A percentile compares a stretch with the other conserved stretches of the same genome.
phyloP scores from a whole-genome alignment of 2,329 filamentous ascomycete species.

The Colletotrichum caudatum region DNA sequence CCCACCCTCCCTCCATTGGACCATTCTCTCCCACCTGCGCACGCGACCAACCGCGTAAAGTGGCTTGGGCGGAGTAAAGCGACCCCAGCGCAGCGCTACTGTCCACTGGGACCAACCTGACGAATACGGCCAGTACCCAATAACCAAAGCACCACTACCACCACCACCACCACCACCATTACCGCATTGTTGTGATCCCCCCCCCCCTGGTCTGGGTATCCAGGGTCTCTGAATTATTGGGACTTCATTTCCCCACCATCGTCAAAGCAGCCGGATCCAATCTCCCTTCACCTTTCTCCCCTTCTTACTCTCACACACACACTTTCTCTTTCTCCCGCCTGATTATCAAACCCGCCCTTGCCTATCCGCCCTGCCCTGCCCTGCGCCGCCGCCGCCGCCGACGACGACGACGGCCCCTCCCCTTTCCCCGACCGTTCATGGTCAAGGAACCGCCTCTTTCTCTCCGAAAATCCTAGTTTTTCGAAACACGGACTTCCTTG shows the following conservation, averaged over 20 bases:
- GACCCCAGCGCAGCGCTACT: slow-evolving; percentile 41
- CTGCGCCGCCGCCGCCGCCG: background rate
- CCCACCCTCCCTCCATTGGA: slow-evolving; percentile 19
- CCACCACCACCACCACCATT: background rate
- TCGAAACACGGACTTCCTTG: slow-evolving; percentile 15
- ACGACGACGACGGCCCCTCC: slow-evolving; percentile 2
- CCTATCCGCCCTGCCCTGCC: slow-evolving; percentile 1
- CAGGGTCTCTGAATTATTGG: slow-evolving; percentile 43
- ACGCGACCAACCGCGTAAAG: slow-evolving; percentile 42
- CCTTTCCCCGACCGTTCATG: slow-evolving; percentile 26
- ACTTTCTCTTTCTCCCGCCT: slow-evolving; percentile 14
- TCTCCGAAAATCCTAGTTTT: slow-evolving; percentile 31
- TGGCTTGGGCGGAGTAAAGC: slow-evolving; percentile 39
- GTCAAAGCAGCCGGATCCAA: slow-evolving; percentile 39
- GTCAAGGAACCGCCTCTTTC: slow-evolving; percentile 27
- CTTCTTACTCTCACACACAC: slow-evolving; percentile 4
- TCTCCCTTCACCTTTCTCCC: slow-evolving; percentile 36
- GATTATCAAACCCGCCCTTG: slow-evolving; percentile 33
- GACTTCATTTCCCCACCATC: slow-evolving; percentile 43
- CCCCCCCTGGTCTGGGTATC: slow-evolving; percentile 39
- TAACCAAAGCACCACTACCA: background rate
- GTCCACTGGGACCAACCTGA: slow-evolving; percentile 20
- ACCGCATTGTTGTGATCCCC: slow-evolving; percentile 36
- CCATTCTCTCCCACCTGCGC: slow-evolving; percentile 29
- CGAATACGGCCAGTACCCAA: slow-evolving; percentile 35